Conservation (phyloP, 176 grass and related monocot species). For the Elymus sibiricus region DNA sequence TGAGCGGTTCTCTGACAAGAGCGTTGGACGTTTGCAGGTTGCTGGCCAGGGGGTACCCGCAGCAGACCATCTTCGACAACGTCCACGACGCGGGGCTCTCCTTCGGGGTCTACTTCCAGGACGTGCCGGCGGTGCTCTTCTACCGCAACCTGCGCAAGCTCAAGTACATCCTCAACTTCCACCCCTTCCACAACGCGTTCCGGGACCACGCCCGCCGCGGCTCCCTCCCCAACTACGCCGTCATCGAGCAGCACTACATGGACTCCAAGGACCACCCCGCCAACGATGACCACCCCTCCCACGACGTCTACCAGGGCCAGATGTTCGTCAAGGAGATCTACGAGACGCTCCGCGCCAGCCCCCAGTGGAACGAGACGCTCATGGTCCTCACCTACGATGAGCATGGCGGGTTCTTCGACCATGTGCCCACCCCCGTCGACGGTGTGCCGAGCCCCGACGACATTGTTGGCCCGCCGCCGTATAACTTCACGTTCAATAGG, state of each 20-base stretch:
- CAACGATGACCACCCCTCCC: conserved; percentile 90
- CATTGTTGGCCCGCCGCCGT: conserved; percentile 67
- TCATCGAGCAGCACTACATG: conserved; percentile 88
- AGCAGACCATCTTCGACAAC: conserved; percentile 89
- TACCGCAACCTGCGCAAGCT: conserved; percentile 92
- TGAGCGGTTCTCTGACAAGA: background rate
- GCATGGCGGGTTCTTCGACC: conserved; percentile 93
- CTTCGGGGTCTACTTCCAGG: conserved; percentile 92
- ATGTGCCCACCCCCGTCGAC: conserved; percentile 65
- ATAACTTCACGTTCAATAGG: conserved; percentile 79
- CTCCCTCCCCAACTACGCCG: conserved; percentile 73
- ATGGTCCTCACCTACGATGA: conserved; percentile 90
- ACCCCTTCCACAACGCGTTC: conserved; percentile 50
- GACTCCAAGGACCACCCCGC: conserved; percentile 62
- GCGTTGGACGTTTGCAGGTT: conserved; percentile 6
- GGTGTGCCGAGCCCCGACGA: conserved; percentile 81
- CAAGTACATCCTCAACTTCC: conserved; percentile 82
- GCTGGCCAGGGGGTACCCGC: conserved; percentile 61
- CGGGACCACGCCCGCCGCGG: conserved; percentile 42
- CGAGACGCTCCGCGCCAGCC: conserved; percentile 62
- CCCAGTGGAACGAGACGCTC: conserved; percentile 93
- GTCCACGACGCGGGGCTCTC: conserved; percentile 63
- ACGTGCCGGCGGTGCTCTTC: conserved; percentile 70
- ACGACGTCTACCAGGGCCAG: conserved; percentile 95
- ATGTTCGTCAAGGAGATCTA: conserved; percentile 84